Evolutionary conservation across 164 flowering plant genomes (phyloP).

Genomic region (Liriodendron chinense): DNA sequence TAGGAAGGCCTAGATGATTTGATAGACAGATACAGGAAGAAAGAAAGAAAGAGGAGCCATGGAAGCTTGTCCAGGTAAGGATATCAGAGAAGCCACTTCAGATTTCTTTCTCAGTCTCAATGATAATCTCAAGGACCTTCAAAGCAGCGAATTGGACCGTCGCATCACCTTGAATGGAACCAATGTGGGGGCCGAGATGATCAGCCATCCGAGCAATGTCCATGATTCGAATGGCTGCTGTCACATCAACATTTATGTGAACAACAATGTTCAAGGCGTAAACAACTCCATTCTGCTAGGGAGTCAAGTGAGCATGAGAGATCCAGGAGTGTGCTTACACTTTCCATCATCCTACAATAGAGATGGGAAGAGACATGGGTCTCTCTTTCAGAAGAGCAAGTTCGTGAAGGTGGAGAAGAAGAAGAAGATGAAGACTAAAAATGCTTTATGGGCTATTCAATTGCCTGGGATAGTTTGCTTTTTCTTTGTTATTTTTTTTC

Average conservation of each 20-base stretch:
- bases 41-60: background rate
- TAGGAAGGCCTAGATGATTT: background rate
- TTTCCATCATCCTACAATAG: constrained; percentile 9
- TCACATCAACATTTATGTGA: constrained; percentile 59
- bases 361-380: background rate
- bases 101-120: constrained; percentile 6
- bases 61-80: constrained; percentile 6
- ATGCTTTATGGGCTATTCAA: background rate
- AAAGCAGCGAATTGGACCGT: background rate
- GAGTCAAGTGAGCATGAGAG: constrained; percentile 53
- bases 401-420: no score
- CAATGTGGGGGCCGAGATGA: constrained; percentile 60
- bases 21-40: background rate
- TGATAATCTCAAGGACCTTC: constrained; percentile 9
- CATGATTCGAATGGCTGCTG: background rate
- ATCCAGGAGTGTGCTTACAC: constrained; percentile 53
- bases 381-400: background rate
- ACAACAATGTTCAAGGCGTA: constrained; percentile 74
- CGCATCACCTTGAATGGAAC: constrained; percentile 37
- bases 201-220: constrained; percentile 7
- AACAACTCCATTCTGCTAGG: constrained; percentile 59
- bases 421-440: no score
- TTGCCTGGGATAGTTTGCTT: background rate
- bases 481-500: background rate
- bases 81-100: constrained; percentile 9